Percentiles rank a stretch among this genome's conserved stretches.
These are phyloP conservation scores for Candida dendrica DNA, from an alignment of 805 yeast species.

Conservation along the genomic window DNA sequence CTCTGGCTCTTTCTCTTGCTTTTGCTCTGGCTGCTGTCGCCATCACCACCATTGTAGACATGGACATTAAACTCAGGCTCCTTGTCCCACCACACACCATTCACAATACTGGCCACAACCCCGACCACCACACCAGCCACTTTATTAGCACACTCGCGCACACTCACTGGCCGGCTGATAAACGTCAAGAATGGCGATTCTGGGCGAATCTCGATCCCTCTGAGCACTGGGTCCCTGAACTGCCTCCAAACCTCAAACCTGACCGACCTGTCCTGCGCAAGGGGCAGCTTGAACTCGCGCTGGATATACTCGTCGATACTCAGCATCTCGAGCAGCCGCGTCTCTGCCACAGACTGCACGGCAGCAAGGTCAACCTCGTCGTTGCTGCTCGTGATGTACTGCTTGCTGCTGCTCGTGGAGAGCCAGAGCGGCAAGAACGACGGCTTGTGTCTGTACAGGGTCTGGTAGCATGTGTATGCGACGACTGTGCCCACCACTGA, in stretches of 20 bases:
- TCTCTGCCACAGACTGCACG: slow-evolving; percentile 14
- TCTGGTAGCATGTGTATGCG: not conserved
- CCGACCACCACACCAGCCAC: slow-evolving; percentile 15
- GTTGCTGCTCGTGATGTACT: not conserved
- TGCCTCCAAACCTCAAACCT: slow-evolving; percentile 19
- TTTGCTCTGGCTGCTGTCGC: not conserved
- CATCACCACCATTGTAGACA: not conserved
- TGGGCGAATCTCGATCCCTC: slow-evolving; percentile 19
- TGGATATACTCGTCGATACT: slow-evolving; percentile 13
- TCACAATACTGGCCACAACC: no score
- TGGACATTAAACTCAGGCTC: not conserved
- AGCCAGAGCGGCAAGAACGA: not conserved
- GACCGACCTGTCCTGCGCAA: slow-evolving; percentile 7
- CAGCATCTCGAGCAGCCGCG: slow-evolving; percentile 17
- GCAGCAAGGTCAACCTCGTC: slow-evolving; percentile 9
- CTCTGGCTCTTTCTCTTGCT: not conserved
- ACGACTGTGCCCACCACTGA: not conserved
- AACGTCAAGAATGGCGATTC: slow-evolving; percentile 9
- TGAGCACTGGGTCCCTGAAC: slow-evolving; percentile 12
- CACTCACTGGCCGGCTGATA: slow-evolving; percentile 12
- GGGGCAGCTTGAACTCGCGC: slow-evolving; percentile 14
- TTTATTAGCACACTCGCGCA: slow-evolving; percentile 9
- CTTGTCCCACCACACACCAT: slow-evolving; percentile 8
- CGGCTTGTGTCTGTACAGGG: not conserved
- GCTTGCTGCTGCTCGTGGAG: not conserved